These are phyloP conservation scores for Globisporangium nunn DNA, from an alignment of 352 stramenopile species.

Conservation along the genomic window DNA sequence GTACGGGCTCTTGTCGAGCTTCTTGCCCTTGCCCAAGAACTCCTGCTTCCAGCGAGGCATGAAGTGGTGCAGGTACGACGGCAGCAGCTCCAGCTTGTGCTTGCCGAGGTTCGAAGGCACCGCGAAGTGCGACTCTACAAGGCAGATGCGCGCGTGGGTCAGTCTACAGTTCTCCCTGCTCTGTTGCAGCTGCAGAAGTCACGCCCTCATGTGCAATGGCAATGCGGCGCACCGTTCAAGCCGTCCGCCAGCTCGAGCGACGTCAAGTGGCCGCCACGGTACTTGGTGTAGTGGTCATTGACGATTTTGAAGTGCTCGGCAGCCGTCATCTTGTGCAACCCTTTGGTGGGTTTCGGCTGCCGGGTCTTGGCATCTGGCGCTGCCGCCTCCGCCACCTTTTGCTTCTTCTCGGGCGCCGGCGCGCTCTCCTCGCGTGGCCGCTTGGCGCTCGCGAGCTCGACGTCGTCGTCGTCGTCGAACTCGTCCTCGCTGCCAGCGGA, in stretches of 20 bases:
- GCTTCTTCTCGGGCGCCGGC: conserved; percentile 37
- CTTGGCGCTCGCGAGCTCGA: conserved; percentile 43
- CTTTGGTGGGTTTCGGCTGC: conserved; percentile 41
- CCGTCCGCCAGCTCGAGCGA: conserved; percentile 74
- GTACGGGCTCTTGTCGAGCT: conserved; percentile 85
- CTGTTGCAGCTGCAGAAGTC: too few relatives aligned
- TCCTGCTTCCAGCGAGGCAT: conserved; percentile 69
- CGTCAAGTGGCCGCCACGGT: conserved; percentile 73
- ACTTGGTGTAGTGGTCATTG: conserved; percentile 70
- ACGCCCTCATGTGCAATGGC: not conserved
- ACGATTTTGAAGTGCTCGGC: conserved; percentile 79
- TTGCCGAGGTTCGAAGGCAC: conserved; percentile 56
- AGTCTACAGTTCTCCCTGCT: not conserved
- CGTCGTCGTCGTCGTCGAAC: conserved; percentile 64
- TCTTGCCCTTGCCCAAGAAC: conserved; percentile 68
- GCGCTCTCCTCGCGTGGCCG: conserved; percentile 25
- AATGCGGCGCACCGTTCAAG: conserved; percentile 41
- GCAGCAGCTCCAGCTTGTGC: conserved; percentile 66
- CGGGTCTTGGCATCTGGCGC: conserved; percentile 2
- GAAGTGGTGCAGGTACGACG: conserved; percentile 70
- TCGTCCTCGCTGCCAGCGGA: conserved; percentile 76
- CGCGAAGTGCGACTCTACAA: conserved; percentile 59
- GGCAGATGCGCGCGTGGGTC: not conserved
- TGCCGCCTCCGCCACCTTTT: conserved; percentile 21
- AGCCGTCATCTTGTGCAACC: conserved; percentile 70